Percentiles rank a stretch among this genome's conserved stretches.
Evolutionary conservation across 805 yeast genomes (phyloP).

Genomic region (Isabelozyma rhagii): DNA sequence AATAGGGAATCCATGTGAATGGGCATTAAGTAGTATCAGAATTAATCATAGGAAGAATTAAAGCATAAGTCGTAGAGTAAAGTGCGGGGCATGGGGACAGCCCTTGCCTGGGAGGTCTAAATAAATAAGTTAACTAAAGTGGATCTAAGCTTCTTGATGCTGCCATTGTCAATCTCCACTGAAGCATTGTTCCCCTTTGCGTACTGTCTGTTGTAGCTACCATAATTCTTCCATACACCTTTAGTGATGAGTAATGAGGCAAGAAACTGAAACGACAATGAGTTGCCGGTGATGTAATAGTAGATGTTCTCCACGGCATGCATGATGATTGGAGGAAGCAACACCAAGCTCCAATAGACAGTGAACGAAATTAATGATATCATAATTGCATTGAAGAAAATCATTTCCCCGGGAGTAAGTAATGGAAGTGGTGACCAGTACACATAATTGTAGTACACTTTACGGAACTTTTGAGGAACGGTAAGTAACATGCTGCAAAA

Average conservation of each 20-base stretch:
- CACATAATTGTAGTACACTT: slow-evolving; percentile 17
- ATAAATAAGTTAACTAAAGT: not conserved
- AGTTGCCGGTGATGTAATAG: slow-evolving; percentile 16
- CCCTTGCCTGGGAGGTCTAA: not conserved
- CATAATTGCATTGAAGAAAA: slow-evolving; percentile 15
- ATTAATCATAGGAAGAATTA: not conserved
- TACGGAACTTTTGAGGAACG: not conserved
- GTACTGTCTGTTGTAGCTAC: not conserved
- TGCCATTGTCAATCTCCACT: not conserved
- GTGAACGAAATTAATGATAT: slow-evolving; percentile 7
- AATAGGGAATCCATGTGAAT: too few relatives aligned
- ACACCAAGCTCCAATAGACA: slow-evolving; percentile 11
- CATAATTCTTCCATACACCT: not conserved
- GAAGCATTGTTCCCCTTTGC: not conserved
- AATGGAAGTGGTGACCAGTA: slow-evolving; percentile 27
- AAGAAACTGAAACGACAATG: slow-evolving; percentile 6
- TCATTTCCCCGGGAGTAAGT: slow-evolving; percentile 20
- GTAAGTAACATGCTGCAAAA: not conserved
- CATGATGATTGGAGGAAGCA: slow-evolving; percentile 8
- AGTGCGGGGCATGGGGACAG: slow-evolving; percentile 6
- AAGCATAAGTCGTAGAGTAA: slow-evolving; percentile 34
- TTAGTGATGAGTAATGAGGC: not conserved
- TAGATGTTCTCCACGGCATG: slow-evolving; percentile 9
- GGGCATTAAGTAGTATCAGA: too few relatives aligned
- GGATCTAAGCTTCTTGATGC: not conserved